These are phyloP conservation scores for Kalmusia sp. DNA, from an alignment of 2,329 filamentous ascomycete species.

Conservation along the genomic window DNA sequence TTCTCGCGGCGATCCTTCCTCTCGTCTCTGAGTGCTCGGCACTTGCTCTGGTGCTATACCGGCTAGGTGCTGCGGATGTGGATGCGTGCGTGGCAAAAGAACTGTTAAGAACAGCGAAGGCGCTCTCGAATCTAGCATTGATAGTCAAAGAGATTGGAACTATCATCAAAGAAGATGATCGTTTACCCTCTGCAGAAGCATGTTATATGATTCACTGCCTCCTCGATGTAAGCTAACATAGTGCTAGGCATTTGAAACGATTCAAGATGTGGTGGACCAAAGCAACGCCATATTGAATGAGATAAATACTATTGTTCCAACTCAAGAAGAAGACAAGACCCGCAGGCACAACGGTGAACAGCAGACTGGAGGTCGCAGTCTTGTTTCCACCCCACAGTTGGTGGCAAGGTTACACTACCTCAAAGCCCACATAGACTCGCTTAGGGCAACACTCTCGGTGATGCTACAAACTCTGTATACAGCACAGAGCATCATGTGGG, in stretches of 20 bases:
- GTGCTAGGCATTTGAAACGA: slow-evolving; percentile 41
- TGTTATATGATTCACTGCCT: no score
- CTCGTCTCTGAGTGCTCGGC: slow-evolving; percentile 41
- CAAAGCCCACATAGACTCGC: slow-evolving; percentile 40
- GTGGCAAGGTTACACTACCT: slow-evolving; percentile 40
- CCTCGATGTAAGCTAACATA: not conserved
- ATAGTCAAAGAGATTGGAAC: slow-evolving; percentile 48
- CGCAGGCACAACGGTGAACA: not conserved
- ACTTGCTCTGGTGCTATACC: slow-evolving; percentile 44
- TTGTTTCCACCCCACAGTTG: slow-evolving; percentile 16
- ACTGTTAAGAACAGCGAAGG: slow-evolving; percentile 36
- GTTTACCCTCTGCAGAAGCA: slow-evolving; percentile 45
- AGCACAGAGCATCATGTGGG: slow-evolving; percentile 47
- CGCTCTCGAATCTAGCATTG: slow-evolving; percentile 44
- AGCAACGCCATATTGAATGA: slow-evolving; percentile 35
- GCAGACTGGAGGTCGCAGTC: slow-evolving; percentile 4
- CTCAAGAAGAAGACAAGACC: slow-evolving; percentile 10
- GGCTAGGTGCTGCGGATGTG: slow-evolving; percentile 31
- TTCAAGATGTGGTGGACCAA: slow-evolving; percentile 44
- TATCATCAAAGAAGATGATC: slow-evolving; percentile 46
- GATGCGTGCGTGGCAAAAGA: slow-evolving; percentile 34
- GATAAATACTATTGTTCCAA: slow-evolving; percentile 31
- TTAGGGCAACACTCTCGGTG: slow-evolving; percentile 46
- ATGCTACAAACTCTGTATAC: slow-evolving; percentile 47
- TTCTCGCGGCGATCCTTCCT: slow-evolving; percentile 43